Evolutionary conservation across 768 basidiomycete species (phyloP).

Genomic region (Lepiota brunneoincarnata): DNA sequence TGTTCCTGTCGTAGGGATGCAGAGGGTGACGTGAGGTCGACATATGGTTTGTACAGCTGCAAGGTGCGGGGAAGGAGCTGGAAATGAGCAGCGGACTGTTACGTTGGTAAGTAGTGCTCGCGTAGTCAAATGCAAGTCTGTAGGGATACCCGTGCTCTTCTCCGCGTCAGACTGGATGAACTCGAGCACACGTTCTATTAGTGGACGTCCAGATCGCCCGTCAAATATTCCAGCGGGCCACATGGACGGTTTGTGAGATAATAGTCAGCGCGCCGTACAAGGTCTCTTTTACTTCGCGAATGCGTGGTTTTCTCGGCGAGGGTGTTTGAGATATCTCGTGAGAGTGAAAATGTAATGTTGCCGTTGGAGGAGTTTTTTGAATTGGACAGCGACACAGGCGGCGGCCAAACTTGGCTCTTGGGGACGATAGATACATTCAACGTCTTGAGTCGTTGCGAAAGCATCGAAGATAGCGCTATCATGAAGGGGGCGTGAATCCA

Average conservation of each 20-base stretch:
- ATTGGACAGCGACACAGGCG: neutral
- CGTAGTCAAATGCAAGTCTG: slow-evolving; percentile 62
- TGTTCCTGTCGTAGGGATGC: slow-evolving; percentile 43
- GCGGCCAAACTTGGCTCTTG: slow-evolving; percentile 1
- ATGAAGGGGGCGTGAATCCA: slow-evolving; percentile 78
- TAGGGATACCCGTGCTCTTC: slow-evolving; percentile 31
- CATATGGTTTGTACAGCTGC: slow-evolving; percentile 80
- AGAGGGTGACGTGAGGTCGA: slow-evolving; percentile 64
- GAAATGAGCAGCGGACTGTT: slow-evolving; percentile 82
- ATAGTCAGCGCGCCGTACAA: slow-evolving; percentile 50
- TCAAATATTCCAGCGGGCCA: slow-evolving; percentile 57
- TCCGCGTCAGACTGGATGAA: slow-evolving; percentile 55
- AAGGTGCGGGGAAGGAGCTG: slow-evolving; percentile 71
- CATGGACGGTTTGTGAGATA: slow-evolving; percentile 56
- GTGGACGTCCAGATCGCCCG: slow-evolving; percentile 11
- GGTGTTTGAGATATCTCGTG: slow-evolving; percentile 3
- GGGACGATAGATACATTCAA: slow-evolving; percentile 23
- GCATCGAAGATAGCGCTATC: slow-evolving; percentile 71
- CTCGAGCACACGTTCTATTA: slow-evolving; percentile 56
- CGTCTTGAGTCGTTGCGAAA: slow-evolving; percentile 67
- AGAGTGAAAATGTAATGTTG: slow-evolving; percentile 6
- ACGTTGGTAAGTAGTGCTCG: slow-evolving; percentile 64
- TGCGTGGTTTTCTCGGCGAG: slow-evolving; percentile 29
- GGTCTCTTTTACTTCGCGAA: slow-evolving; percentile 53
- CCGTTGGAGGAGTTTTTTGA: neutral